phyloP scores from a whole-genome alignment of 805 yeast species.

The Pichia phayaonensis region DNA sequence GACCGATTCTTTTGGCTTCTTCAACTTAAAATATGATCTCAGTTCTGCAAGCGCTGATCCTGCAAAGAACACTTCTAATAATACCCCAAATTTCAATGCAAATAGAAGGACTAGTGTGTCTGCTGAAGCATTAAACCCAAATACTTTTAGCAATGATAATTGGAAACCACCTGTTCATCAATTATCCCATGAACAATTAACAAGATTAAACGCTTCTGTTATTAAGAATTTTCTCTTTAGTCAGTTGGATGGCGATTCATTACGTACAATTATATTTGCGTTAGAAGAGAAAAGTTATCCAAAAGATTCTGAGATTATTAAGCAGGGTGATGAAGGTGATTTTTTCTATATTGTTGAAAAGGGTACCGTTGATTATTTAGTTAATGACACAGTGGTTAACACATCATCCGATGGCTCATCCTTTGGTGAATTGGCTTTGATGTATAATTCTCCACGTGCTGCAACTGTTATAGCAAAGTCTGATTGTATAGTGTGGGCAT shows the following conservation, averaged over 20 bases:
- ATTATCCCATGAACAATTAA: slow-evolving; percentile 54
- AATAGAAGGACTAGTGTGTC: slow-evolving; percentile 84
- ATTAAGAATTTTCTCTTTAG: slow-evolving; percentile 78
- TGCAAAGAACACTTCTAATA: slow-evolving; percentile 28
- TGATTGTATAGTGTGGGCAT: slow-evolving; percentile 78
- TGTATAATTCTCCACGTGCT: slow-evolving; percentile 97
- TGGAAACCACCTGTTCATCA: slow-evolving; percentile 71
- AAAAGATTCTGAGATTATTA: slow-evolving; percentile 60
- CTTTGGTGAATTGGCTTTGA: slow-evolving; percentile 93
- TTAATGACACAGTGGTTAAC: slow-evolving; percentile 62
- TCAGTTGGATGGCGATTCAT: slow-evolving; percentile 70
- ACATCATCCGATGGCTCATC: slow-evolving; percentile 80
- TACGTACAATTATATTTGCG: slow-evolving; percentile 75
- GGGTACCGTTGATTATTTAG: slow-evolving; percentile 77
- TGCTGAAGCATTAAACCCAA: slow-evolving; percentile 81
- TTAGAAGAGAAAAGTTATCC: slow-evolving; percentile 61
- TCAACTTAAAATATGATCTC: slow-evolving; percentile 2
- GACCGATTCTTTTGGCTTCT: slow-evolving; percentile 17
- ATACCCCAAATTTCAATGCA: slow-evolving; percentile 38
- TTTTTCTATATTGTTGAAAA: slow-evolving; percentile 79
- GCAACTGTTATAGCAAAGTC: slow-evolving; percentile 79
- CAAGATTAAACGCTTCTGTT: slow-evolving; percentile 62
- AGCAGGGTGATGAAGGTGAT: slow-evolving; percentile 94
- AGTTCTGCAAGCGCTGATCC: background rate
- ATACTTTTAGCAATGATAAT: slow-evolving; percentile 52